Base-by-base conservation (phyloP, 768 basidiomycete species). In the Russula sp. region DNA sequence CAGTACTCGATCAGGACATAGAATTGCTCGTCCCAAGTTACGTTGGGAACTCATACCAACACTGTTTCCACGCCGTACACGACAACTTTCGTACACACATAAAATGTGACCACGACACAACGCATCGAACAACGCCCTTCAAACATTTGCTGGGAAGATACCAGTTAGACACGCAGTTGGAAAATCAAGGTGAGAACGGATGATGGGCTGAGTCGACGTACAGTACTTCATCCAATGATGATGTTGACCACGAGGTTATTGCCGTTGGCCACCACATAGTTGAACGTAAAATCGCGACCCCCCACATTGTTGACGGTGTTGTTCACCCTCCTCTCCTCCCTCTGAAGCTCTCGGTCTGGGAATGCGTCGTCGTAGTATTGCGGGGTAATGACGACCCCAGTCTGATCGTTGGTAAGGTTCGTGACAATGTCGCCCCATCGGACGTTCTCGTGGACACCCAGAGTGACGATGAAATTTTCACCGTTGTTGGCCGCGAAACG, bases 401-500 rank as follows among this genome's bases (percentile, higher is more conserved):
- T 64, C 27, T 61, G 8, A 4, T 31, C 42, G 20, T 6, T 27
- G 4, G 14, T 27, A 40, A 77, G 70, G 55, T 74, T 70, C 4
- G 76, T 70, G 57, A 77, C 69, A 45, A 74, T 71, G 63, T 79
- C 77, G 68, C 71, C 69, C 79, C 78, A 79, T 6, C 72, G 68
- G n/a, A n/a, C n/a, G n/a, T n/a, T n/a, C 64, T 72, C 73, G 71
- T 79, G 73, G 32, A 78, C 70, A 1, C 79, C 78, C 27, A 78
- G 44, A 14, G 71, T 70, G 63, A 75, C 65, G 34, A 76, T 55
- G 71, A 76, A 73, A 11, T 51, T 60, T 56, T 77, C 76, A 58
- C 69, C 73, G 8, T 52, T 68, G 51, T 71, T 69, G 8, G 68
- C 64, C 35, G 37, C 35, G 68, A 78, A 72, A 59, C 75, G 75